Evolutionary conservation across 495 filamentous ascomycete species (phyloP).

Genomic region (Penicillium argentinense): DNA sequence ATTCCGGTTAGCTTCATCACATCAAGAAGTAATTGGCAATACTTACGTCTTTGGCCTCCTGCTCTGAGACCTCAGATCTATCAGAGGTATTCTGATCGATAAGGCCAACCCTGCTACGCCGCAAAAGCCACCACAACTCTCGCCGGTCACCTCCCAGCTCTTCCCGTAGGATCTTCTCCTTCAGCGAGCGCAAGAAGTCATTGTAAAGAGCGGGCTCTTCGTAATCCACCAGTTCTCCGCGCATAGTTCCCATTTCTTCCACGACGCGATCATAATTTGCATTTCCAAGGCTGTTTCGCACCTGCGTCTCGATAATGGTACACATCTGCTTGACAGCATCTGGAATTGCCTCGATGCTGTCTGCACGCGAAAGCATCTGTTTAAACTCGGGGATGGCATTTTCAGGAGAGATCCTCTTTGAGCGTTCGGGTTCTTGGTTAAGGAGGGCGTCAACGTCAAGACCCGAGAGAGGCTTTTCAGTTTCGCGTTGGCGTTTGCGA

Average conservation of each 20-base stretch:
- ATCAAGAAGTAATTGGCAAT: not conserved
- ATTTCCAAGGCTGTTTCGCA: conserved; percentile 73
- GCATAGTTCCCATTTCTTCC: conserved; percentile 74
- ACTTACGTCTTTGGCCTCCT: conserved; percentile 64
- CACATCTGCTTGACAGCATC: conserved; percentile 75
- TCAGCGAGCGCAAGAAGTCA: conserved; percentile 67
- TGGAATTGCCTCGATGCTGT: conserved; percentile 59
- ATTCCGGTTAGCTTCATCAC: conserved; percentile 11
- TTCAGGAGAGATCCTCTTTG: conserved; percentile 66
- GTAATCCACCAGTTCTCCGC: conserved; percentile 71
- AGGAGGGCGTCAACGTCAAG: conserved; percentile 83
- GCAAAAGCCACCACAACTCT: conserved; percentile 79
- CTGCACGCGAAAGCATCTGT: conserved; percentile 65
- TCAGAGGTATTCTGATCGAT: conserved; percentile 63
- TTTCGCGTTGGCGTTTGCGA: conserved; percentile 64
- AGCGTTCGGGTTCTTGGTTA: conserved; percentile 51
- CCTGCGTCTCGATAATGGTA: conserved; percentile 63
- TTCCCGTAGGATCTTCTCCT: conserved; percentile 65
- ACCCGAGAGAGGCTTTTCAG: conserved; percentile 83
- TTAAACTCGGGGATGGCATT: conserved; percentile 95
- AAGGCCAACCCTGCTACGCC: conserved; percentile 67
- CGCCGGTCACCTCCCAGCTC: conserved; percentile 78
- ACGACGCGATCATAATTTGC: conserved; percentile 70
- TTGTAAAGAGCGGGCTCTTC: conserved; percentile 82
- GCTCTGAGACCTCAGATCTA: conserved; percentile 60